Evolutionary conservation across 805 yeast species (phyloP), one percentile per base, ranked within the genome.

Genomic region (Saccharomycopsis sp.): DNA sequence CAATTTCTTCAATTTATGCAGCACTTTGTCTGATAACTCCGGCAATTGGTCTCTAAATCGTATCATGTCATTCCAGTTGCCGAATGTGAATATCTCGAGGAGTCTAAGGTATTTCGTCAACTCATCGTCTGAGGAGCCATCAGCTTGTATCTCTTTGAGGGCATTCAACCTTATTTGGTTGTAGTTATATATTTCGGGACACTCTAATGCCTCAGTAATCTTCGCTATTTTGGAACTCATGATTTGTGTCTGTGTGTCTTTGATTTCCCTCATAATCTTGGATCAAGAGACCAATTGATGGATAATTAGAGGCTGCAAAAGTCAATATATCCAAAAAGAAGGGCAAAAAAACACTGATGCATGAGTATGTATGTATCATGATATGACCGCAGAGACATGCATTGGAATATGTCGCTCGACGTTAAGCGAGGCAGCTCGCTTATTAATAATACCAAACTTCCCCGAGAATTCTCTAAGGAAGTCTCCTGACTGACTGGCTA

Each of bases 1-100:
- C 3, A 53, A 15, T 14, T 53, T 23, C 38, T 53, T 53, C 19
- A 53, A 41, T 42, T 53, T 53, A 9, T 3, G 29, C 50, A 25
- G 15, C 22, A 23, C 56, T 19, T 15, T 12, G 8, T 53, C 56
- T 17, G 49, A 35, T 12, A 53, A 3, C 19, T 15, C 15, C 3
- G 56, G 56, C 15, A 53, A 25, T 41, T 20, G 34, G 12, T 20
- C 15, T 14, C 42, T 3, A 5, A 19, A 14, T 24, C 22, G 19
- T 14, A 15, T n/a, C 3, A 23, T 23, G 47, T 53, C 56, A 20
- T 7, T 2, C 23, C 19, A 53, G n/a, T 5, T 8, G 2, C 56
- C 56, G 17, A 53, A 53, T 5, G 49, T 34, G 49, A 34, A 53
- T 17, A 53, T 38, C 20, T 53, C 56, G 12, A 53, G 56, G 17